These are phyloP conservation scores for Hibiscus tridactylites DNA, from an alignment of 345 rosid genomes.

Conservation along the genomic window DNA sequence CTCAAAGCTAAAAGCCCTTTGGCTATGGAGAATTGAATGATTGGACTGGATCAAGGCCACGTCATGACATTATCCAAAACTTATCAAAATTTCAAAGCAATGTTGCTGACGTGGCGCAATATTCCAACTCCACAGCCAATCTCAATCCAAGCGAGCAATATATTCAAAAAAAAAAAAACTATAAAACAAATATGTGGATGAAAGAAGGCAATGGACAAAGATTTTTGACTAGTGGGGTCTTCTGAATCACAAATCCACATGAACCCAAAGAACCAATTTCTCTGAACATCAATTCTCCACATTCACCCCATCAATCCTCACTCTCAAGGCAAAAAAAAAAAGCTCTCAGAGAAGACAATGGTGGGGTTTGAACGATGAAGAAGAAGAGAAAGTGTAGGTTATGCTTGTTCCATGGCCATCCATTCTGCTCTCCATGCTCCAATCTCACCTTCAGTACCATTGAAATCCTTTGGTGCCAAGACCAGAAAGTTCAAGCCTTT, in stretches of 20 bases:
- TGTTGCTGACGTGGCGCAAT: slow-evolving; percentile 16
- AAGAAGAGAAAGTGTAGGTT: slow-evolving; percentile 30
- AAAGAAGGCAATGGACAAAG: slow-evolving; percentile 10
- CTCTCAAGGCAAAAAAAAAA: background rate
- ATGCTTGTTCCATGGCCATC: slow-evolving; percentile 73
- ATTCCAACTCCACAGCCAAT: slow-evolving; percentile 17
- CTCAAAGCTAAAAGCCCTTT: too few species aligned
- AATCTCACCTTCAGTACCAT: slow-evolving; percentile 21
- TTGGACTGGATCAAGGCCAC: slow-evolving; percentile 9
- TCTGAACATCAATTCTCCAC: slow-evolving; percentile 27
- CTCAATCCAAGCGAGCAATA: background rate
- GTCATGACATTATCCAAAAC: slow-evolving; percentile 27
- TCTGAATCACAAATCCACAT: slow-evolving; percentile 17
- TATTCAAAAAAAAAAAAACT: background rate
- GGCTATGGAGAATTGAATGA: background rate
- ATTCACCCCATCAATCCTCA: slow-evolving; percentile 1
- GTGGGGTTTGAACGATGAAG: slow-evolving; percentile 38
- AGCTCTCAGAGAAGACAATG: slow-evolving; percentile 24
- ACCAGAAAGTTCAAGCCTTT: slow-evolving; percentile 6
- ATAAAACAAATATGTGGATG: slow-evolving; percentile 26
- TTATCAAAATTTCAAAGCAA: slow-evolving; percentile 1
- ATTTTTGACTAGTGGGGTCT: slow-evolving; percentile 16
- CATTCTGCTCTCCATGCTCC: slow-evolving; percentile 33
- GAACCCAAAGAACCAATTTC: slow-evolving; percentile 6
- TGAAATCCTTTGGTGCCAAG: slow-evolving; percentile 12